Conservation (phyloP, 202 grass and related monocot genomes). For the Bolboschoenoplectus hybrid region DNA sequence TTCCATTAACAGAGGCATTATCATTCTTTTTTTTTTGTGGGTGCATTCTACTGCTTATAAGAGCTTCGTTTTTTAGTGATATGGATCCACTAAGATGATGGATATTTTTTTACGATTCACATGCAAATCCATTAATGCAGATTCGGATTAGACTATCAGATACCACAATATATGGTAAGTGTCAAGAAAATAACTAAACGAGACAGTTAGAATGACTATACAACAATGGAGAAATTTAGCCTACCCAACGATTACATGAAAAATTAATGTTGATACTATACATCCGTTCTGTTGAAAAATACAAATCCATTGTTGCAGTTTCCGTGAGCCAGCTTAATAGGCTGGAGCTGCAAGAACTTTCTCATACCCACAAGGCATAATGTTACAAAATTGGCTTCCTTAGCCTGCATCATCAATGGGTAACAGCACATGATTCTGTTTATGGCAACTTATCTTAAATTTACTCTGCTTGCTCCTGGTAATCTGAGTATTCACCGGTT, state of each 20-base stretch:
- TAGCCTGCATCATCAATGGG: neutral
- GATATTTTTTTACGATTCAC: too few species aligned
- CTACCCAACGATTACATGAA: neutral
- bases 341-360: neutral
- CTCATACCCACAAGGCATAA: neutral
- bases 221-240: neutral
- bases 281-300: neutral
- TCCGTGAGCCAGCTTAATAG: neutral
- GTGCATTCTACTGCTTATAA: too few species aligned
- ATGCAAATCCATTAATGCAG: too few species aligned
- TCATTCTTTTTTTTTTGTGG: too few species aligned
- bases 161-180: neutral
- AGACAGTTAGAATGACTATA: neutral
- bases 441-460: conserved; percentile 12
- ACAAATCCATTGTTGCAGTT: neutral
- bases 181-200: neutral
- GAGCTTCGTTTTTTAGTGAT: too few species aligned
- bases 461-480: neutral
- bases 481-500: conserved; percentile 40
- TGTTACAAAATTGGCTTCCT: conserved; percentile 15
- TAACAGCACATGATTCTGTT: neutral
- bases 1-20: too few species aligned
- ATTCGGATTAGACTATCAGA: too few species aligned
- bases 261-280: conserved; percentile 2
- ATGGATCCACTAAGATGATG: too few species aligned